Evolutionary conservation across 1,284 basidiomycete genomes (phyloP), one percentile per base, ranked within the genome.

Genomic region (Hypsizygus ulmarius): DNA sequence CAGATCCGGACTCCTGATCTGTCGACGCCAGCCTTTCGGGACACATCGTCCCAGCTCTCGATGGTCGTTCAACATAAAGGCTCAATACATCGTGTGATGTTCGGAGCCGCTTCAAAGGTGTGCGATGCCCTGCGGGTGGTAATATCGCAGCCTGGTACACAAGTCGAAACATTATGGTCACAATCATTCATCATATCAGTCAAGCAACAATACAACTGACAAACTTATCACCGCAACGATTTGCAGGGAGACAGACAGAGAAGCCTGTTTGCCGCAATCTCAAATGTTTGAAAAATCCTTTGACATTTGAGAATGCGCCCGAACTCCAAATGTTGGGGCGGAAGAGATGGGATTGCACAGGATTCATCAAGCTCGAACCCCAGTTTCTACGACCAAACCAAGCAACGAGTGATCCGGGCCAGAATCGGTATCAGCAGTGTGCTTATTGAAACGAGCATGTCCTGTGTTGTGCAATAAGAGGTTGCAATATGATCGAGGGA

Each of bases 41-140:
- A 59, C 58, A 55, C 58, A 41, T 50, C 54, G 48, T 56, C 43
- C 29, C 27, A 19, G 38, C 44, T 39, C 18, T n/a, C 21, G 7
- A 45, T 15, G 21, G 25, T 28, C 35, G 37, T 41, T 3, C 36
- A 43, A n/a, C 41, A 42, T 51, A 44, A 59, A 53, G 51, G 53
- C 55, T 44, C 51, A 45, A 43, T 48, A 42, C 54, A 57, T 59
- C 62, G 60, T 64, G 62, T 54, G 63, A 63, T 57, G 49, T 49
- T 45, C 56, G 54, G 57, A 52, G 47, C 52, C 49, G 50, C 43
- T 55, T 38, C 50, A 45, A 41, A 43, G 43, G 47, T 41, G 51
- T 47, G 45, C 55, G 52, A 53, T 57, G 54, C 35, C 46, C 59
- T 63, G 50, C 46, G 44, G 45, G 50, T 45, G 38, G 47, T 49